These are phyloP conservation scores for Orbilia javanica DNA, from an alignment of 2,329 filamentous ascomycete genomes.

Conservation along the genomic window DNA sequence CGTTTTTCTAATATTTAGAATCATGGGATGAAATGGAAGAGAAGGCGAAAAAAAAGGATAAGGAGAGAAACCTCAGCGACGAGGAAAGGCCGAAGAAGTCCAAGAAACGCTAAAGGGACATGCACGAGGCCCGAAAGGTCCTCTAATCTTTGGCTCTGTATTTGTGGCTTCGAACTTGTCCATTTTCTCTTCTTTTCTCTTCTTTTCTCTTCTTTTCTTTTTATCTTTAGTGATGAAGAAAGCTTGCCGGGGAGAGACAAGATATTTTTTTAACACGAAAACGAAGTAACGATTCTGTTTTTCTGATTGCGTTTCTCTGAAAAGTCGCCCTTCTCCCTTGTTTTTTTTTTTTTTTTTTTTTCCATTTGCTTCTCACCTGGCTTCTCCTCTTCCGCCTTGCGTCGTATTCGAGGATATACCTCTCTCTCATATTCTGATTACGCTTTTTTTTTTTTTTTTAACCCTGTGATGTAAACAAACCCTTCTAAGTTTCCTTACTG, in stretches of 20 bases:
- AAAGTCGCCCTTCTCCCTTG: background rate
- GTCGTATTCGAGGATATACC: background rate
- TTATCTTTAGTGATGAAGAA: background rate
- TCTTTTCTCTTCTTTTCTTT: background rate
- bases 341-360: background rate
- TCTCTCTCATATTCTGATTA: background rate
- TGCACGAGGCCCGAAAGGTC: background rate
- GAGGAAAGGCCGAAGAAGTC: slow-evolving; percentile 70
- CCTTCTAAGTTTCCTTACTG: background rate
- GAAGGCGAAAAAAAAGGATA: slow-evolving; percentile 78
- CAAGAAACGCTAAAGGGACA: slow-evolving; percentile 35
- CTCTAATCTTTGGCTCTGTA: background rate
- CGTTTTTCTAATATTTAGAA: slow-evolving; percentile 67
- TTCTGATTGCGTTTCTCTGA: background rate
- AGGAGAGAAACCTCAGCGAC: slow-evolving; percentile 71
- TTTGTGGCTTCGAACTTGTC: background rate
- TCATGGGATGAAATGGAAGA: slow-evolving; percentile 96
- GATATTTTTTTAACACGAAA: background rate
- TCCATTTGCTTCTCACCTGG: background rate
- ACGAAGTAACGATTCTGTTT: slow-evolving; percentile 1
- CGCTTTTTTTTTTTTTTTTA: background rate
- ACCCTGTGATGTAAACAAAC: background rate
- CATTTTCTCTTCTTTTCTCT: background rate
- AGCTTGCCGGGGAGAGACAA: background rate
- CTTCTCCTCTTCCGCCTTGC: background rate